phyloP scores from a whole-genome alignment of 176 grass and related monocot genomes.

The Oropetium thomaeum region DNA sequence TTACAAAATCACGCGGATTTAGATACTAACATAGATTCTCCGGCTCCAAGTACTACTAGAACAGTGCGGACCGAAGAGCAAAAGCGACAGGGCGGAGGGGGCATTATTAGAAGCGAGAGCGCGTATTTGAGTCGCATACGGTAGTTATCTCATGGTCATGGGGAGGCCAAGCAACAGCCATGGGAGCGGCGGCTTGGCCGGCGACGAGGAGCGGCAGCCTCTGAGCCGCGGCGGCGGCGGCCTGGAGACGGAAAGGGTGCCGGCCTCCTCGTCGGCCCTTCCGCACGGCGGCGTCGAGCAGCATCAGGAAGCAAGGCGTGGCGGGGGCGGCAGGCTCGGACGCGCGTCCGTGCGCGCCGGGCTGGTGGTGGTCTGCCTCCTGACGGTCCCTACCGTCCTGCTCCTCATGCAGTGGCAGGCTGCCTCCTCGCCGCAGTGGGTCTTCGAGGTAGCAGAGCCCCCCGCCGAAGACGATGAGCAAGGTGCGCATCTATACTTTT shows the following conservation, averaged over 20 bases:
- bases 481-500: background rate
- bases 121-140: background rate
- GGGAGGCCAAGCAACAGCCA: constrained; percentile 23
- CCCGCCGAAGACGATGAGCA: constrained; percentile 21
- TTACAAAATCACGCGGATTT: too few species aligned
- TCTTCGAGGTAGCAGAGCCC: constrained; percentile 28
- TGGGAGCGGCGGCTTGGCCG: background rate
- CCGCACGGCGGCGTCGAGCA: background rate
- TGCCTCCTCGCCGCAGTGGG: constrained; percentile 21
- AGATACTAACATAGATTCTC: too few species aligned
- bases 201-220: constrained; percentile 28
- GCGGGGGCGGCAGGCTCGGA: constrained; percentile 15
- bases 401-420: constrained; percentile 26
- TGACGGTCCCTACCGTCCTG: constrained; percentile 34
- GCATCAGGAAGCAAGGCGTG: constrained; percentile 31
- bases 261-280: background rate
- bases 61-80: background rate
- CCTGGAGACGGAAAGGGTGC: constrained; percentile 28
- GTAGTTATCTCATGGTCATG: constrained; percentile 23
- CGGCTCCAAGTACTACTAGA: too few species aligned
- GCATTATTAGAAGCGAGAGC: background rate
- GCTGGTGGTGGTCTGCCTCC: constrained; percentile 37
- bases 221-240: constrained; percentile 14
- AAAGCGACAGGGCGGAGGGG: background rate
- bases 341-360: constrained; percentile 35